Percentiles rank a stretch among this genome's conserved stretches.
These are phyloP conservation scores for Crucibulum cyathiforme DNA, from an alignment of 1,284 basidiomycete genomes.

Conservation along the genomic window DNA sequence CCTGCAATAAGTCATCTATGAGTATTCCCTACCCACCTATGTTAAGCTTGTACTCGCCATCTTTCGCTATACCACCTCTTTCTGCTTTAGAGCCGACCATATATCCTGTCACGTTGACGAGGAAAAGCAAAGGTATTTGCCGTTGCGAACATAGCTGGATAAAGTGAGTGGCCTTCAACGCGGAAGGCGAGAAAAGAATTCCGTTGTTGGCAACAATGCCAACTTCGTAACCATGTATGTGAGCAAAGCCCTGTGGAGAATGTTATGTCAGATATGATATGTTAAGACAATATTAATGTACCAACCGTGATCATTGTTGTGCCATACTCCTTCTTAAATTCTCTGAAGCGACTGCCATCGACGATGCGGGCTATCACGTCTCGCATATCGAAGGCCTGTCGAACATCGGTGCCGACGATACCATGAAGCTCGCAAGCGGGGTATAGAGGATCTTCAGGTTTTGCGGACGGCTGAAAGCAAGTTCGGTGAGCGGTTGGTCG, in stretches of 20 bases:
- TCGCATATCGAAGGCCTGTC: constrained; percentile 91
- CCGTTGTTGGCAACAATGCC: constrained; percentile 95
- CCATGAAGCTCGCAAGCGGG: constrained; percentile 84
- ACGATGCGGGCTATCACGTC: constrained; percentile 92
- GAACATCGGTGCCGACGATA: constrained; percentile 88
- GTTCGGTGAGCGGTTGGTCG: not conserved
- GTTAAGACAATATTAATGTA: constrained; percentile 11
- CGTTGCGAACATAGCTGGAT: constrained; percentile 95
- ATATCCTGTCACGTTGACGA: constrained; percentile 94
- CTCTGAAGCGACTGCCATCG: constrained; percentile 90
- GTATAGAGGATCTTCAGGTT: constrained; percentile 80
- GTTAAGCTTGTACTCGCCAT: constrained; percentile 56
- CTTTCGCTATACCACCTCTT: constrained; percentile 94
- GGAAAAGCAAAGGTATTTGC: constrained; percentile 87
- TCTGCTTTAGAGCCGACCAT: constrained; percentile 97
- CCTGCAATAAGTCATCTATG: constrained; percentile 28
- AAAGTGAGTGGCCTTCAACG: constrained; percentile 93
- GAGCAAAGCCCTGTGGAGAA: constrained; percentile 79
- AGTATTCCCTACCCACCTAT: not conserved
- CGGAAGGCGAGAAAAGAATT: constrained; percentile 92
- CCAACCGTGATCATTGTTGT: constrained; percentile 86
- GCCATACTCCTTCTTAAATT: constrained; percentile 96
- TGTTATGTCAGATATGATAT: not conserved
- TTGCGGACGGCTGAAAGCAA: constrained; percentile 54
- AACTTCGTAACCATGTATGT: constrained; percentile 87